Conservation (phyloP, 2,329 filamentous ascomycete species). For the Trichothecium roseum region DNA sequence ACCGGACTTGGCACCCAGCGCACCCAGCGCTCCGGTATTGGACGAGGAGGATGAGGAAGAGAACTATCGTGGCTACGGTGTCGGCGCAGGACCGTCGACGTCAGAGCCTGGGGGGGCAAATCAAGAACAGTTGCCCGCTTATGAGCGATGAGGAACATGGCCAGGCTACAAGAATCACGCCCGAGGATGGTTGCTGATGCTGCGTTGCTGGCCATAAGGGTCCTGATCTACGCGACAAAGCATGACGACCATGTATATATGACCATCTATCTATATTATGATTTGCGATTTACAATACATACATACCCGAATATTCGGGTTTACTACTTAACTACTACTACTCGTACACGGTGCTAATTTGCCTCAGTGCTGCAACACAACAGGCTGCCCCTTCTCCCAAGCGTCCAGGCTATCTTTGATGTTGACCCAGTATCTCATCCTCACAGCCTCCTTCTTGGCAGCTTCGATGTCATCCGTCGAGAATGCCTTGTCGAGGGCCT, state of each 20-base stretch:
- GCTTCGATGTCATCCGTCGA: conserved; percentile 50
- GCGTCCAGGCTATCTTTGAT: conserved; percentile 68
- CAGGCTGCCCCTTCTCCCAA: conserved; percentile 70
- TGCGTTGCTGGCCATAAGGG: too few species aligned
- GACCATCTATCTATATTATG: neutral
- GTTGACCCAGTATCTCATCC: conserved; percentile 83
- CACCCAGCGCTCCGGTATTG: conserved; percentile 51
- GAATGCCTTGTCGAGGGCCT: conserved; percentile 54
- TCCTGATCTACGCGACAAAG: neutral
- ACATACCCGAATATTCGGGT: neutral
- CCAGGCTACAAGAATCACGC: neutral
- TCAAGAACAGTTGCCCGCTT: conserved; percentile 27
- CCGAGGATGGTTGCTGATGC: too few species aligned
- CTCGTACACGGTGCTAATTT: conserved; percentile 1
- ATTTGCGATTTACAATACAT: neutral
- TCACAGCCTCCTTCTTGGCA: conserved; percentile 64
- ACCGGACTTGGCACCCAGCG: conserved; percentile 36
- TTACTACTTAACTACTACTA: neutral
- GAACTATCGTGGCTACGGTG: conserved; percentile 27
- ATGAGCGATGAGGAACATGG: conserved; percentile 20
- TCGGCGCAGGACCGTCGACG: conserved; percentile 13
- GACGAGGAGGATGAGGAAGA: conserved; percentile 40
- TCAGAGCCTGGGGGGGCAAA: conserved; percentile 2
- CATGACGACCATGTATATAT: conserved; percentile 1
- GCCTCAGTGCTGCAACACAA: conserved; percentile 39